Evolutionary conservation across 2,329 filamentous ascomycete species (phyloP).

Genomic region (Penicillium polonicum): DNA sequence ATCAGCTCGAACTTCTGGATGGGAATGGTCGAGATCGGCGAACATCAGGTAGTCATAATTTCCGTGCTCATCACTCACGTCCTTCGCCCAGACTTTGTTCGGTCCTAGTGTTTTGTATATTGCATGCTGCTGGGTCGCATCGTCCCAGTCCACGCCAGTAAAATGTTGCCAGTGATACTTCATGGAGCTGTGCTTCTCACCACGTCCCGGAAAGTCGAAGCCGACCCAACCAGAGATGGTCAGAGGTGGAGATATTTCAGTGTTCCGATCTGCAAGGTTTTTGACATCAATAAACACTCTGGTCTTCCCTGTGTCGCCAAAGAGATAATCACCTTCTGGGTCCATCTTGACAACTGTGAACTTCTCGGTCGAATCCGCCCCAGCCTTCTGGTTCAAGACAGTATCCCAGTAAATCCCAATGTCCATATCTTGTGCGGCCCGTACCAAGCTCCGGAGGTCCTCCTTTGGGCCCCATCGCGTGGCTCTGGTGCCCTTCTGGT

Average conservation of each 20-base stretch:
- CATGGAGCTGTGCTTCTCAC: conserved; percentile 58
- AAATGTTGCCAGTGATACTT: conserved; percentile 69
- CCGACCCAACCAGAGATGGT: conserved; percentile 68
- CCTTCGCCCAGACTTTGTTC: conserved; percentile 62
- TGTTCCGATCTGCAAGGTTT: conserved; percentile 50
- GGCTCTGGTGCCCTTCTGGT: conserved; percentile 61
- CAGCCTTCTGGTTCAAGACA: conserved; percentile 70
- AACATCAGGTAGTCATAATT: conserved; percentile 72
- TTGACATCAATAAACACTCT: neutral
- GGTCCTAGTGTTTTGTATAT: conserved; percentile 65
- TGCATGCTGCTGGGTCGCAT: conserved; percentile 55
- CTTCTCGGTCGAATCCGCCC: conserved; percentile 63
- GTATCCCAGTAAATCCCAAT: conserved; percentile 67
- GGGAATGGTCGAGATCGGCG: conserved; percentile 65
- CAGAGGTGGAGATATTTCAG: conserved; percentile 54
- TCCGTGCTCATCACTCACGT: conserved; percentile 62
- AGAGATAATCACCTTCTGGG: conserved; percentile 36
- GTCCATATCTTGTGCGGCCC: conserved; percentile 52
- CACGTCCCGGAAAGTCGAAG: conserved; percentile 64
- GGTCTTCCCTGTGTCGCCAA: neutral
- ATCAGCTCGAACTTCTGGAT: conserved; percentile 63
- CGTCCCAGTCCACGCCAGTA: conserved; percentile 65
- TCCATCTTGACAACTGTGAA: conserved; percentile 65
- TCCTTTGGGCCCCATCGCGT: conserved; percentile 70
- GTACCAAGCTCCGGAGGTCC: conserved; percentile 57